Base-by-base conservation (phyloP, 768 basidiomycete species). In the Tulasnella sp. region DNA sequence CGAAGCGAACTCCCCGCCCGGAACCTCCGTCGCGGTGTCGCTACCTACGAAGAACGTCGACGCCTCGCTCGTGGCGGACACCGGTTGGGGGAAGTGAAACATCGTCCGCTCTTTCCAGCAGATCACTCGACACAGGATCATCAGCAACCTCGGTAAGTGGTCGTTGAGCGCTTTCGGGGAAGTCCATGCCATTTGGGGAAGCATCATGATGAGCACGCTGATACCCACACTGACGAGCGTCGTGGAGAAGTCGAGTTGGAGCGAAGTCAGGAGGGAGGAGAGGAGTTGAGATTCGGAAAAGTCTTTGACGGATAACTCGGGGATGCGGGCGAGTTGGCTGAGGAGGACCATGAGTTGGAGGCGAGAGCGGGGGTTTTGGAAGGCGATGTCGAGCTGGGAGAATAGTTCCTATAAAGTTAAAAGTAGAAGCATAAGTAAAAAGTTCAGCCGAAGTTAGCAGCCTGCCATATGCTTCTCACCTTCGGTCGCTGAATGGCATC, bases 231-330 rank as follows among this genome's bases (percentile, higher is more conserved):
- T 86, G 75, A 88, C 89, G 34, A 86, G 81, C 0, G 89, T 91
- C 12, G 90, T 87, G 44, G 91, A 92, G 67, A 86, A 87, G 77
- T 94, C 92, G 75, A 93, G 81, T 35, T 89, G 80, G 32, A 94
- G 82, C 3, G 89, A 92, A 64, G 84, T 78, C 7, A 91, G 78
- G n/a, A 94, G 77, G 73, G 85, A 87, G 29, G 81, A 80, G 81
- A 90, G 85, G 67, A 94, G 83, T 14, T 86, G 84, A 76, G 91
- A 90, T 17, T 79, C 78, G 5, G 88, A 86, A 52, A 78, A 75
- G 42, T 72, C 72, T n/a, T 29, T 14, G 12, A 77, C 72, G 22
- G 76, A 74, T 36, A 75, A 67, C 8, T 71, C 62, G 35, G 63
- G 64, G 14, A 63, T 63, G 26, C 72, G 70, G 26, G 92, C 80